Conservation (phyloP, 176 grass and related monocot genomes). For the Chrysopogon serrulatus region DNA sequence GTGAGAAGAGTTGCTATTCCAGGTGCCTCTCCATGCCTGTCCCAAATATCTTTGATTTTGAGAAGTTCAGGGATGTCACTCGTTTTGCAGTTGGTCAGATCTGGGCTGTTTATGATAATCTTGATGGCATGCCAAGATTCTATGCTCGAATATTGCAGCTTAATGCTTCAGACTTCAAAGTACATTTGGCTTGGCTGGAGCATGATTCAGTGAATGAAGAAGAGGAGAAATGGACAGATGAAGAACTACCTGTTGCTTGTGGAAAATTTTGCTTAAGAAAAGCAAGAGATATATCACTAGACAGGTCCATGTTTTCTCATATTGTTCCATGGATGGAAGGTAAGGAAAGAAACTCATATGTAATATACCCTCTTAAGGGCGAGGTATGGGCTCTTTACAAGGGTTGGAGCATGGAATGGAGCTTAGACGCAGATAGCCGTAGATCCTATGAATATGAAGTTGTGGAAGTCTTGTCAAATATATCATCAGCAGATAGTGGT, state of each 20-base stretch:
- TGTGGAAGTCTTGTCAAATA: slow-evolving; percentile 55
- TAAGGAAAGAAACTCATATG: slow-evolving; percentile 52
- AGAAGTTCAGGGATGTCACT: slow-evolving; percentile 47
- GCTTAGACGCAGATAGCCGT: slow-evolving; percentile 49
- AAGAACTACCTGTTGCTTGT: slow-evolving; percentile 74
- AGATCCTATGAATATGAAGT: slow-evolving; percentile 69
- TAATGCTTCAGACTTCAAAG: slow-evolving; percentile 46
- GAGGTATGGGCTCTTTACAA: slow-evolving; percentile 86
- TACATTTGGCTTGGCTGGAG: slow-evolving; percentile 70
- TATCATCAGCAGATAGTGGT: slow-evolving; percentile 26
- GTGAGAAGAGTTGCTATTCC: slow-evolving; percentile 15
- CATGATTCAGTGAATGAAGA: slow-evolving; percentile 32
- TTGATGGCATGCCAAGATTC: slow-evolving; percentile 82
- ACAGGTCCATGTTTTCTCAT: slow-evolving; percentile 76
- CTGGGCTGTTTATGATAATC: slow-evolving; percentile 78
- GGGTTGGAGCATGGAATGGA: slow-evolving; percentile 71
- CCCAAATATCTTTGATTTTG: slow-evolving; percentile 72
- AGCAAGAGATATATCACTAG: slow-evolving; percentile 36
- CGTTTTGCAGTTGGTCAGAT: slow-evolving; percentile 64
- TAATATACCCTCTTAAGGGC: slow-evolving; percentile 53
- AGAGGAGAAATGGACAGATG: slow-evolving; percentile 55
- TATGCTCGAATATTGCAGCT: slow-evolving; percentile 64
- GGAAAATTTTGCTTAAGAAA: slow-evolving; percentile 54
- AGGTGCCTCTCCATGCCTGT: slow-evolving; percentile 46
- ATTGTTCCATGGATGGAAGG: slow-evolving; percentile 51